phyloP scores from a whole-genome alignment of 2,329 filamentous ascomycete genomes.

The Alternaria sp. region DNA sequence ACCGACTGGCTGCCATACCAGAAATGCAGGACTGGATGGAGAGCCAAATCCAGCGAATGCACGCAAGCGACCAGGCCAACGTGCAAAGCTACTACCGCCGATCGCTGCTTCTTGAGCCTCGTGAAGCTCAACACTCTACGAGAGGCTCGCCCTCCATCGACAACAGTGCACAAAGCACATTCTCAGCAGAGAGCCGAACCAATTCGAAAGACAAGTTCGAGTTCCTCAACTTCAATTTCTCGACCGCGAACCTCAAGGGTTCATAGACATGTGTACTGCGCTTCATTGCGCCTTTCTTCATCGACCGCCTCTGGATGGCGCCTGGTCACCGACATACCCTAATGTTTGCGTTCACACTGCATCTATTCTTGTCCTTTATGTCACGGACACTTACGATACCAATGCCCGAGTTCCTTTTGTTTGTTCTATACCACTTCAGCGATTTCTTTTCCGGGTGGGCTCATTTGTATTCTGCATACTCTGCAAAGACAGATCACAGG shows the following conservation, averaged over 20 bases:
- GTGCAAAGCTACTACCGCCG: slow-evolving; percentile 78
- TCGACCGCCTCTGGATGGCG: slow-evolving; percentile 13
- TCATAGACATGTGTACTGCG: slow-evolving; percentile 31
- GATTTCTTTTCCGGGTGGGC: slow-evolving; percentile 71
- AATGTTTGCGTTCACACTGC: slow-evolving; percentile 29
- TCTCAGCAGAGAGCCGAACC: slow-evolving; percentile 37
- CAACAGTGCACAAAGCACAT: slow-evolving; percentile 30
- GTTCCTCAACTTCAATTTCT: slow-evolving; percentile 48
- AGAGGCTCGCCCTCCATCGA: slow-evolving; percentile 37
- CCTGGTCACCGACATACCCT: slow-evolving; percentile 25
- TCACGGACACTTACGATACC: slow-evolving; percentile 41
- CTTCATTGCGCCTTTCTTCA: slow-evolving; percentile 26
- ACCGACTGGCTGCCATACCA: slow-evolving; percentile 78
- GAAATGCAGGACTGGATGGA: slow-evolving; percentile 95
- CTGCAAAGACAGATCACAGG: slow-evolving; percentile 2
- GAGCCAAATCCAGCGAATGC: slow-evolving; percentile 77
- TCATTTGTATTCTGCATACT: slow-evolving; percentile 3
- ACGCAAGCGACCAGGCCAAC: slow-evolving; percentile 66
- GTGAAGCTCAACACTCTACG: slow-evolving; percentile 55
- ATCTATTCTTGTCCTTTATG: slow-evolving; percentile 26
- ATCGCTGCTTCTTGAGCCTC: slow-evolving; percentile 81
- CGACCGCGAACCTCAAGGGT: slow-evolving; percentile 39
- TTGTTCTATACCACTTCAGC: slow-evolving; percentile 47
- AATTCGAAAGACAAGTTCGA: slow-evolving; percentile 47
- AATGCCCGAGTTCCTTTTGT: slow-evolving; percentile 34